Evolutionary conservation across 306 rosid species (phyloP).

Genomic region (Trifolium subterraneum): DNA sequence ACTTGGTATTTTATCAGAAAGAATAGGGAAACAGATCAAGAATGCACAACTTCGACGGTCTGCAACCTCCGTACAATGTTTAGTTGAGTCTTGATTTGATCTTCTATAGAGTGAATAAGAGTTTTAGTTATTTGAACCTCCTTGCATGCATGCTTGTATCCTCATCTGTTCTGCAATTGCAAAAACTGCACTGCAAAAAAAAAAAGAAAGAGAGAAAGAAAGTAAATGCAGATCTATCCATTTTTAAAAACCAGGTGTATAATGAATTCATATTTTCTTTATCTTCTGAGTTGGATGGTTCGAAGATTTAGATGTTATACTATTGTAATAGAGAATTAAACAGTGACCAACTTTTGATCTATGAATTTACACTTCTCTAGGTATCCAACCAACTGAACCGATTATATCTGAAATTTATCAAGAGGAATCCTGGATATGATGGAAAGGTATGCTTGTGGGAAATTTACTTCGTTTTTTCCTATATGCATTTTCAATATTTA

Average conservation of each 20-base stretch:
- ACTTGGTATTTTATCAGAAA: background rate
- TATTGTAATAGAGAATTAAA: conserved; percentile 13
- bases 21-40: background rate
- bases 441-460: conserved; percentile 71
- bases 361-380: conserved; percentile 52
- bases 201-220: background rate
- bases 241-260: conserved; percentile 22
- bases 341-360: conserved; percentile 27
- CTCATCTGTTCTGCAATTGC: conserved; percentile 21
- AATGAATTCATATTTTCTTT: conserved; percentile 9
- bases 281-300: conserved; percentile 20
- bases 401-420: conserved; percentile 80
- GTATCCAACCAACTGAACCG: conserved; percentile 92
- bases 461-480: conserved; percentile 29
- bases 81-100: conserved; percentile 30
- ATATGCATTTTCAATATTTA: conserved; percentile 23
- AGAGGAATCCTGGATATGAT: conserved; percentile 92
- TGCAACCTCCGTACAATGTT: conserved; percentile 4
- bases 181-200: conserved; percentile 7
- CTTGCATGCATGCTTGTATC: conserved; percentile 23
- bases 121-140: conserved; percentile 6
- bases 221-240: background rate
- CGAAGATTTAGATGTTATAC: conserved; percentile 15
- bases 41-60: background rate
- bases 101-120: conserved; percentile 7